Evolutionary conservation across 1,139 yeast genomes (phyloP), one percentile per base, ranked within the genome.

Genomic region (Blastobotrys serpentis): DNA sequence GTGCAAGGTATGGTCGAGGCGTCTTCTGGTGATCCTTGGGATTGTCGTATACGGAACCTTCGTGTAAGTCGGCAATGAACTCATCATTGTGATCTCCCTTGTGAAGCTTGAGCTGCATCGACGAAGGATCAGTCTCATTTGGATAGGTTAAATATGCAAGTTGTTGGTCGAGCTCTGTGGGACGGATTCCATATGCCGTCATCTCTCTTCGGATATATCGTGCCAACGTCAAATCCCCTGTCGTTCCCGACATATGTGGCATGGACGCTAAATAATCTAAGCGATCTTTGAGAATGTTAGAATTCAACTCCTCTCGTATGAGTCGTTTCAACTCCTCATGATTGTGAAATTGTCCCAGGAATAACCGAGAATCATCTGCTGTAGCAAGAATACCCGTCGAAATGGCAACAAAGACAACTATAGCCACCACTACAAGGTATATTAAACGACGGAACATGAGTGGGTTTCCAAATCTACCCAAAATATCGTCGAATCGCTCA

Each of bases 221-320:
- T 1, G 88, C 83, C 32, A 88, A 68, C 0, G 88, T 75, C 52
- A 80, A 66, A 63, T 89, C 97, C 14, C 96, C 98, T 16, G 79
- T 78, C 1, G 97, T 83, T 1, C 98, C 98, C 0, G 96, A 82
- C 54, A 82, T 68, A 64, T 89, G 98, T 1, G 96, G 89, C 80
- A 89, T 79, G 1, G 88, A 79, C 13, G 92, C 80, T 33, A 92
- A 64, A 61, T 88, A 89, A 59, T 87, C 86, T 55, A 86, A 65
- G 52, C 84, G 81, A 50, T 81, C 85, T 60, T 82, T 82, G 70
- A 92, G 74, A 33, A 75, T 64, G n/a, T 76, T 75, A 4, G 74
- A 65, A 57, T 81, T 82, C 22, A 88, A 74, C 36, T 75, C 74
- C 22, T 71, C 69, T 13, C 70, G 69, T 2, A 85, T 70, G 39